Evolutionary conservation across 2,329 filamentous ascomycete genomes (phyloP), one percentile per base, ranked within the genome.

Genomic region (Colletotrichum tamarilloi): DNA sequence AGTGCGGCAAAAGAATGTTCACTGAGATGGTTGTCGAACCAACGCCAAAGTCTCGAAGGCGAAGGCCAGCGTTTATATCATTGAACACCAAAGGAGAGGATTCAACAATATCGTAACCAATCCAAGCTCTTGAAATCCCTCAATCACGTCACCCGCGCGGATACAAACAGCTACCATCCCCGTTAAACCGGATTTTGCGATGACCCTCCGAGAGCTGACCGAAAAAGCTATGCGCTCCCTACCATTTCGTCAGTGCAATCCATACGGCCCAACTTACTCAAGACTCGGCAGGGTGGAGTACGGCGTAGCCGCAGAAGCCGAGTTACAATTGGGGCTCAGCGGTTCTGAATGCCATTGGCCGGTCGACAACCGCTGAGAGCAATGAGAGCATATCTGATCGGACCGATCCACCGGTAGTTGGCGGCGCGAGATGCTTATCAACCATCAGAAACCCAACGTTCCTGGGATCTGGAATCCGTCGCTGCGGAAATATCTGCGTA

Each of bases 361-460:
- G 12, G 12, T 35, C 16, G 28, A 19, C 19, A 26, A 14, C 19
- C 28, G 19, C 9, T 22, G 22, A 28, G 30, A n/a, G 56, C 26
- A 22, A 7, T 19, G 22, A 62, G 52, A 3, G 3, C 16, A 58
- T 42, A 30, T 30, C 16, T 67, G 35, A 60, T 67, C 64, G 55
- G 55, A 35, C 64, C 55, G 64, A 67, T 52, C 55, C 28, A 67
- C 38, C 26, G 55, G 55, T 26, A 67, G n/a, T 57, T 46, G 35
- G 7, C 53, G 24, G n/a, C 24, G 30, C 55, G 19, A 22, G 35
- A 35, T 52, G 53, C 38, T 67, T 67, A 32, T 59, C 55, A 59
- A 75, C 52, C 24, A 38, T 53, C 11, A 35, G 26, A 26, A 53
- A 42, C 11, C 2, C 46, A 26, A 35, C n/a, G 22, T 7, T n/a